phyloP scores from a whole-genome alignment of 441 rosid genomes.

The Bocquillonia castaneifolia region DNA sequence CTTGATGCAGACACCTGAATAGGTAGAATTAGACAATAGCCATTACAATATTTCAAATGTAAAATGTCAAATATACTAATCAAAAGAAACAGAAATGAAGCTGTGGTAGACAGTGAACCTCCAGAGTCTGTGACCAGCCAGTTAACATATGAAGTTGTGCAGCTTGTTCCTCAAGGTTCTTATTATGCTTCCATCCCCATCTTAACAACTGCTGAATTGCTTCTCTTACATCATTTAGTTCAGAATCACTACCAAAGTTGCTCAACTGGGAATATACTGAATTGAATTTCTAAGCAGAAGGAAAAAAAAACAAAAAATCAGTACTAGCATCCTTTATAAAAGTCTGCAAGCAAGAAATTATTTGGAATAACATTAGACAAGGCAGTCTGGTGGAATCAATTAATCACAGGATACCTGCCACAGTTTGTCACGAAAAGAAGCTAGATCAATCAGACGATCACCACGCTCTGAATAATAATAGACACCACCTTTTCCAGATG shows the following conservation, averaged over 20 bases:
- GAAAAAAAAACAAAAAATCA: constrained; percentile 15
- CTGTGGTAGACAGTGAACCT: constrained; percentile 47
- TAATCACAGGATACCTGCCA: constrained; percentile 63
- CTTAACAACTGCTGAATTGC: constrained; percentile 75
- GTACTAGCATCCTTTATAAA: constrained; percentile 15
- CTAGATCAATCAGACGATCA: constrained; percentile 85
- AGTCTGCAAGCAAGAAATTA: constrained; percentile 12
- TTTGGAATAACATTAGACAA: constrained; percentile 14
- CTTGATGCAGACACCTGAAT: constrained; percentile 78
- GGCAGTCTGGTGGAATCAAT: constrained; percentile 6
- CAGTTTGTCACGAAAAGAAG: constrained; percentile 72
- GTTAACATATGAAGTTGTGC: constrained; percentile 98
- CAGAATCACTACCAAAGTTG: constrained; percentile 57
- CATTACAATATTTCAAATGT: background rate
- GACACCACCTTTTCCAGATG: constrained; percentile 72
- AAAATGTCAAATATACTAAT: background rate
- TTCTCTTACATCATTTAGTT: constrained; percentile 76
- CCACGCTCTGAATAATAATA: constrained; percentile 93
- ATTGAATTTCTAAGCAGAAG: constrained; percentile 55
- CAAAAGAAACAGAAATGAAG: background rate
- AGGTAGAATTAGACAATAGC: constrained; percentile 5
- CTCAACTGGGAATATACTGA: constrained; percentile 60
- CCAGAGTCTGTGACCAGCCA: constrained; percentile 94
- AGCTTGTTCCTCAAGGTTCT: constrained; percentile 96
- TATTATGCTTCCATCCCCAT: constrained; percentile 98